Percentiles rank a stretch among this genome's conserved stretches.
phyloP scores from a whole-genome alignment of 2,329 filamentous ascomycete genomes.

The Nothophaeocryptopus gaeumannii region DNA sequence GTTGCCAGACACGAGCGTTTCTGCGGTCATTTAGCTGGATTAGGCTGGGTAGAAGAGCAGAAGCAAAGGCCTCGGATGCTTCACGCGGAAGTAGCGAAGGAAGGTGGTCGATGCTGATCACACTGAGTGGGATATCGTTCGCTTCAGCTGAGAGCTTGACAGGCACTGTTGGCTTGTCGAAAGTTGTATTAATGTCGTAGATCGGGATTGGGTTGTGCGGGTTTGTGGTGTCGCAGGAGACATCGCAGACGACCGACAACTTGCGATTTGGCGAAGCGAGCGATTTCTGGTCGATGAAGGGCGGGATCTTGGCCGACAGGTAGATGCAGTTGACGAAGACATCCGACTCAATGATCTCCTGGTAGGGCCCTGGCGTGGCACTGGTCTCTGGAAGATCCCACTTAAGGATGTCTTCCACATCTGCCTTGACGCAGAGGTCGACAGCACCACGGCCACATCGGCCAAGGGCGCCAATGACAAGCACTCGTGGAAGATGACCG shows the following conservation, averaged over 20 bases:
- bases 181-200: constrained; percentile 81
- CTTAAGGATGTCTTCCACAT: constrained; percentile 67
- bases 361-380: constrained; percentile 50
- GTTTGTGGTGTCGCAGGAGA: constrained; percentile 72
- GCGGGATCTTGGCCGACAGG: constrained; percentile 72
- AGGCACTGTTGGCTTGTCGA: constrained; percentile 79
- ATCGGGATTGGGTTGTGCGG: constrained; percentile 73
- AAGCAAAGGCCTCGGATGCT: constrained; percentile 79
- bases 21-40: constrained; percentile 73
- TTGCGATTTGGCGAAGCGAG: constrained; percentile 67
- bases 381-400: constrained; percentile 81
- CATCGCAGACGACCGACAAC: constrained; percentile 69
- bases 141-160: constrained; percentile 61
- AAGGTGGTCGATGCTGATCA: constrained; percentile 86
- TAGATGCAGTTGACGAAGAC: constrained; percentile 82
- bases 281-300: constrained; percentile 71
- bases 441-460: constrained; percentile 83
- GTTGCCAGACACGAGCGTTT: constrained; percentile 74
- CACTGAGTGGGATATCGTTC: constrained; percentile 56
- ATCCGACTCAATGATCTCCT: constrained; percentile 40
- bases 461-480: constrained; percentile 76
- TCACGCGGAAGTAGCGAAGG: constrained; percentile 81
- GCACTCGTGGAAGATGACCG: constrained; percentile 66
- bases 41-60: constrained; percentile 73
- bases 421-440: constrained; percentile 72